Evolutionary conservation across 2,329 filamentous ascomycete species (phyloP).

Genomic region (Juglanconis sp.): DNA sequence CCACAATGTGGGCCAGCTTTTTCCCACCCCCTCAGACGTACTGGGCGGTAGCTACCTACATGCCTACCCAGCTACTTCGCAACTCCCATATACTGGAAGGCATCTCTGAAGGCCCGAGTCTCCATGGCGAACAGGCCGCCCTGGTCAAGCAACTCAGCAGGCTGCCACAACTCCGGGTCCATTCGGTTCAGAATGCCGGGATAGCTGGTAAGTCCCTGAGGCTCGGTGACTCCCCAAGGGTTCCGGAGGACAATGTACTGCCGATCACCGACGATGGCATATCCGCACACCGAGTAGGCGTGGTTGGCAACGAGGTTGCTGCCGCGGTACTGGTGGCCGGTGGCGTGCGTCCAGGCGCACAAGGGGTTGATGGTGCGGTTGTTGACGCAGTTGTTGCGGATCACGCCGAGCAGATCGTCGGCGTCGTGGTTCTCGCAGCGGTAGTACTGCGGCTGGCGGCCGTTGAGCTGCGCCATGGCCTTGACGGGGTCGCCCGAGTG

Average conservation of each 20-base stretch:
- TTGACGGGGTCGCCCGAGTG: slow-evolving; percentile 41
- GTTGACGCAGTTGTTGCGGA: slow-evolving; percentile 38
- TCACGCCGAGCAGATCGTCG: slow-evolving; percentile 34
- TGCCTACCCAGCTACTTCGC: not conserved
- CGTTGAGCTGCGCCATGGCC: slow-evolving; percentile 41
- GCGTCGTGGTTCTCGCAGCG: slow-evolving; percentile 8
- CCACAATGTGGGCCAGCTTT: too few relatives aligned
- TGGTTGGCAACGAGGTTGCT: slow-evolving; percentile 43
- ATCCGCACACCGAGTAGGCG: slow-evolving; percentile 41
- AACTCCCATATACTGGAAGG: slow-evolving; percentile 12
- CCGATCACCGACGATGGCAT: slow-evolving; percentile 26
- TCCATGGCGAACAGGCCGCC: slow-evolving; percentile 23
- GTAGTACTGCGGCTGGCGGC: slow-evolving; percentile 12
- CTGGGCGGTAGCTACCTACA: too few relatives aligned
- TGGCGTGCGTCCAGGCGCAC: slow-evolving; percentile 39
- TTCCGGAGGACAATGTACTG: slow-evolving; percentile 34
- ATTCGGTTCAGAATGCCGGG: slow-evolving; percentile 36
- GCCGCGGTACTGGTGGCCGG: slow-evolving; percentile 34
- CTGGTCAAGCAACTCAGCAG: slow-evolving; percentile 19
- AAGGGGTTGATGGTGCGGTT: slow-evolving; percentile 42
- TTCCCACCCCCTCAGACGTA: too few relatives aligned
- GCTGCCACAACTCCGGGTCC: slow-evolving; percentile 25
- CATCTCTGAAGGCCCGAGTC: slow-evolving; percentile 19
- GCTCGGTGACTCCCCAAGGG: slow-evolving; percentile 43
- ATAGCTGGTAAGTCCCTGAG: slow-evolving; percentile 36